Evolutionary conservation across 148 eudicot species (phyloP), one percentile per base, ranked within the genome.

Genomic region (Vaccinium vitisidaea): DNA sequence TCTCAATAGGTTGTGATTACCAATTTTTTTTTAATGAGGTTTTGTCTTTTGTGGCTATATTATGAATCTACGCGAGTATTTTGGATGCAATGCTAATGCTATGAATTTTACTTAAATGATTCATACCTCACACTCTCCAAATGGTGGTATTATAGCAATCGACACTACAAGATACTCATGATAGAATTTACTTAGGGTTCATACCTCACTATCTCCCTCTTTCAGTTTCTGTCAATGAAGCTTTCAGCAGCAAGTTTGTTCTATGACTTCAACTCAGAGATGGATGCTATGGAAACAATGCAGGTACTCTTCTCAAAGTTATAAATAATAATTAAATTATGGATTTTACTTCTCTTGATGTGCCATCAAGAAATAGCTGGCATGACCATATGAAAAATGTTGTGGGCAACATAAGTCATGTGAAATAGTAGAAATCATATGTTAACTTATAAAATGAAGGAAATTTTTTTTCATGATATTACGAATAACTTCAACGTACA

Each of bases 231-330:
- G 1, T 95, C 98, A 9, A 92, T 95, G 98, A 95, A 94, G 90
- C 94, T 95, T 69, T 92, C 98, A 78, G 98, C 98, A 30, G 98
- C 98, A 71, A 95, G 98, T 92, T 85, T 93, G 88, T 92, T 88
- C 81, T 92, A 92, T 65, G 97, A 95, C 86, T 95, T 92, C 93
- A 94, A 95, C 87, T 94, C 97, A 46, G 97, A 95, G 79, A 91
- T 93, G 30, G 98, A 95, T 81, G 91, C 91, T 3, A 78, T 91
- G 54, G 97, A 90, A 53, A 75, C 94, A 55, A 74, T 92, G 54
- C 95, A 90, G 91, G 98, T 94, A 36, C 18, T 19, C 21, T 30
- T 30, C 63, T 6, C 4, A 54, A 2, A 21, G 16, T 21, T 14
- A 1, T 15, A 7, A 1, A 13, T 9, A 6, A 6, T 43, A 75